Evolutionary conservation across 73 alveolate genomes (phyloP), one percentile per base, ranked within the genome.

Genomic region (Paramecium sonneborni): DNA sequence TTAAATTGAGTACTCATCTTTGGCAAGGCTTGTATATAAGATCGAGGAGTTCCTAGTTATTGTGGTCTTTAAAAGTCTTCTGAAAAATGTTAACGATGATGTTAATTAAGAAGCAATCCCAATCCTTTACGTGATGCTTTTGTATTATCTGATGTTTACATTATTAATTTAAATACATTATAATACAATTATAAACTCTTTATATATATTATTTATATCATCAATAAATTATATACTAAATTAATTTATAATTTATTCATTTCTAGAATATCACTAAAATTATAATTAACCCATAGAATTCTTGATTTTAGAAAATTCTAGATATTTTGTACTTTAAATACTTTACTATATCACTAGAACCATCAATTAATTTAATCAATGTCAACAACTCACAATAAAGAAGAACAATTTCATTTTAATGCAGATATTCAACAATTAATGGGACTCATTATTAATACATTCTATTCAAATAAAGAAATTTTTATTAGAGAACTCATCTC

Each of bases 391-490:
- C 76, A 57, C 14, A 28, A 21, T 20, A 57, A 57, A 57, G 76
- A 57, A 57, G 76, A 57, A 57, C 26, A 57, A 57, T 94, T 85
- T 90, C 95, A 95, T 93, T 98, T 98, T 98, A 97, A 98, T 87
- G 99, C 99, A 38, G 99, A 98, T 94, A 96, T 98, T 94, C 96
- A 98, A 92, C 99, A 98, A 96, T 94, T 98, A 95, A 95, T 98
- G 98, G 95, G 98, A 70, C 90, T 98, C 88, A 98, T 98, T 98
- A 98, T 98, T 96, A 98, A 98, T 95, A 98, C 99, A 87, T 98
- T 98, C 97, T 98, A 98, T 95, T 96, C 99, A 92, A 98, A 98
- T 97, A 98, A 98, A 91, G 99, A 98, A 92, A 98, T 98, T 84
- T 98, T 98, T 96, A 86, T 98, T 74, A 95, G 99, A 74, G 99